Conservation (phyloP, 805 yeast species). For the Zygosaccharomyces bisporus region DNA sequence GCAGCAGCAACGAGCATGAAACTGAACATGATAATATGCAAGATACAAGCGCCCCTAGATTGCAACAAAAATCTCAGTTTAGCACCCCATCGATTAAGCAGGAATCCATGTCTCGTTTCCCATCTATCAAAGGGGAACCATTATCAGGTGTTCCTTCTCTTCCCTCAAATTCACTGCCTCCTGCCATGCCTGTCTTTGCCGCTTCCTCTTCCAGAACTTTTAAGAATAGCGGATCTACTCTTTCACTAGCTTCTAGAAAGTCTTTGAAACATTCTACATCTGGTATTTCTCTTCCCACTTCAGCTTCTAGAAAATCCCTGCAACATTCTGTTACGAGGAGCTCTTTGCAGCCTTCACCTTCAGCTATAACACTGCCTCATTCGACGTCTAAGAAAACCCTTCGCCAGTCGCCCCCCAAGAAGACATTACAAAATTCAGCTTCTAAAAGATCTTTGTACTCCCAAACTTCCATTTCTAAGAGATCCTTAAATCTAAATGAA, state of each 20-base stretch:
- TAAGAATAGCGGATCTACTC: conserved; percentile 22
- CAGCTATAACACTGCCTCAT: conserved; percentile 3
- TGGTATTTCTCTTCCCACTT: conserved; percentile 7
- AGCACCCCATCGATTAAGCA: conserved; percentile 25
- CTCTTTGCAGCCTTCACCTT: conserved; percentile 13
- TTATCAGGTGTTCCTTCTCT: conserved; percentile 11
- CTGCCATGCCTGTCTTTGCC: conserved; percentile 23
- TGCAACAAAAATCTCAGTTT: conserved; percentile 33
- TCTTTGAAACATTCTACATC: conserved; percentile 15
- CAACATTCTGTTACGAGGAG: conserved; percentile 16
- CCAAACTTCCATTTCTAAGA: conserved; percentile 34
- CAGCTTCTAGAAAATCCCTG: conserved; percentile 13
- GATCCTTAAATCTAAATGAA: conserved; percentile 35
- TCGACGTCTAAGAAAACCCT: conserved; percentile 23
- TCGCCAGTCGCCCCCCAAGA: conserved; percentile 13
- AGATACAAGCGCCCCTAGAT: conserved; percentile 26
- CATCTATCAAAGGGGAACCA: conserved; percentile 1
- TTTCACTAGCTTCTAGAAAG: conserved; percentile 21
- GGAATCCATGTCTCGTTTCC: conserved; percentile 3
- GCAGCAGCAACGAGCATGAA: no score
- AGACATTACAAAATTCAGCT: conserved; percentile 30
- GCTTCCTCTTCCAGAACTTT: conserved; percentile 32
- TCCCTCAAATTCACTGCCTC: conserved; percentile 16
- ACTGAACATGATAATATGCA: conserved; percentile 6
- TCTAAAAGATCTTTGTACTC: conserved; percentile 36